These are phyloP conservation scores for Kondoa subrosea DNA, from an alignment of 768 basidiomycete species.

Conservation along the genomic window DNA sequence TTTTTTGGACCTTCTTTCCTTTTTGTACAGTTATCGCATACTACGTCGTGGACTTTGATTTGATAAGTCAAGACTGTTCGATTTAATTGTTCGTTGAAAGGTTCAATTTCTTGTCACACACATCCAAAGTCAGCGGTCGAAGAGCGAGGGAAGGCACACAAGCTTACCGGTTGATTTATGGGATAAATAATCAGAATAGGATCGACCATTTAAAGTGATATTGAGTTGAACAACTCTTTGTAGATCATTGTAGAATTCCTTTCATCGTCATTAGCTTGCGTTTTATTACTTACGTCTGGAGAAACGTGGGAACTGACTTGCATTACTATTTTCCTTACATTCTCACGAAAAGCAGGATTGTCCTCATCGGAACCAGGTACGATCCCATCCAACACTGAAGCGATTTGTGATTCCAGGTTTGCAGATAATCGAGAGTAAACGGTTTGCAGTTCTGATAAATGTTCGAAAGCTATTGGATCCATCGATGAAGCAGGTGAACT, in stretches of 20 bases:
- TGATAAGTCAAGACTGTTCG: not conserved
- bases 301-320: not conserved
- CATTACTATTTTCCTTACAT: not conserved
- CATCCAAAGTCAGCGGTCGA: too few relatives aligned
- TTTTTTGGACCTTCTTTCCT: not conserved
- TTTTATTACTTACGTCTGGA: too few relatives aligned
- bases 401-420: not conserved
- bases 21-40: not conserved
- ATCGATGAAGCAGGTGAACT: not conserved
- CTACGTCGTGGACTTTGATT: not conserved
- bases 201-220: not conserved
- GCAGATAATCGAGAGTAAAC: not conserved
- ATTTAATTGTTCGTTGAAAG: constrained; percentile 2
- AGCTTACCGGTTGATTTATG: not conserved
- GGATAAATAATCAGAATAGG: not conserved
- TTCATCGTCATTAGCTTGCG: not conserved
- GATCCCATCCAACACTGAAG: not conserved
- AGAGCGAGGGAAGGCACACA: not conserved
- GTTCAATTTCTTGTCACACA: constrained; percentile 5
- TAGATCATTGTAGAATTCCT: constrained; percentile 2
- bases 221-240: not conserved
- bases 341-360: not conserved
- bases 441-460: not conserved
- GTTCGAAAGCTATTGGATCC: not conserved
- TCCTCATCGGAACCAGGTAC: not conserved